Base-by-base conservation (phyloP, 2,329 filamentous ascomycete species). In the Alternaria infectoria region DNA sequence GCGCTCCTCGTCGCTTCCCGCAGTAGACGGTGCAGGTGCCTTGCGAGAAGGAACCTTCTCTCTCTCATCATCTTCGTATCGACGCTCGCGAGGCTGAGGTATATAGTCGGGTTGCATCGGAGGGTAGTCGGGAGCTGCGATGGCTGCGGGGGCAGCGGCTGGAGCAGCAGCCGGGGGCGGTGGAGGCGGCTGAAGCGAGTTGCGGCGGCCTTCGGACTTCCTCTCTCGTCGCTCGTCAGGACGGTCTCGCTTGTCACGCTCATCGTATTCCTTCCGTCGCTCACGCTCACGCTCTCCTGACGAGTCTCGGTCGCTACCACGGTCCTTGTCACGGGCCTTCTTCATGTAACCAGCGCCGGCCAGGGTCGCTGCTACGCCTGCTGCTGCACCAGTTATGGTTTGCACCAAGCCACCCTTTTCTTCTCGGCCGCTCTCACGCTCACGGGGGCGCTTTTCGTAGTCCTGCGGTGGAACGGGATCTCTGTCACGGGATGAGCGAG, bases 241-340 rank as follows among this genome's bases (percentile, higher is more conserved):
- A 17, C 71, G 67, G 45, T 73, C 71, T 44, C 69, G 70, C 44
- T 66, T 65, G 25, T 73, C 71, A 21, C 74, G 74, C 44, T 77
- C 79, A 25, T 78, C 76, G 19, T 74, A 66, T 46, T 73, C 69
- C 55, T 64, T 67, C 19, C 68, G 69, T 21, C 69, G 66, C 73
- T 82, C 76, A 80, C 86, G 76, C 72, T 82, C 76, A 80, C 86
- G 51, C 15, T 63, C 61, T 11, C 57, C 61, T 9, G 61, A 63
- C 5, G 61, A 63, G 57, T 63, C 61, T 45, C 61, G 61, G 51
- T 63, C 61, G 21, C 61, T 63, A 15, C 36, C 45, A 26, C 66
- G 76, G 75, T 75, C 75, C 43, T 73, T 71, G 11, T 78, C 79
- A 21, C 71, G 75, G 25, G 69, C 3, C 36, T 40, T 67, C 62